phyloP scores from a whole-genome alignment of 176 grass and related monocot species.

The Aegilops longissima region DNA sequence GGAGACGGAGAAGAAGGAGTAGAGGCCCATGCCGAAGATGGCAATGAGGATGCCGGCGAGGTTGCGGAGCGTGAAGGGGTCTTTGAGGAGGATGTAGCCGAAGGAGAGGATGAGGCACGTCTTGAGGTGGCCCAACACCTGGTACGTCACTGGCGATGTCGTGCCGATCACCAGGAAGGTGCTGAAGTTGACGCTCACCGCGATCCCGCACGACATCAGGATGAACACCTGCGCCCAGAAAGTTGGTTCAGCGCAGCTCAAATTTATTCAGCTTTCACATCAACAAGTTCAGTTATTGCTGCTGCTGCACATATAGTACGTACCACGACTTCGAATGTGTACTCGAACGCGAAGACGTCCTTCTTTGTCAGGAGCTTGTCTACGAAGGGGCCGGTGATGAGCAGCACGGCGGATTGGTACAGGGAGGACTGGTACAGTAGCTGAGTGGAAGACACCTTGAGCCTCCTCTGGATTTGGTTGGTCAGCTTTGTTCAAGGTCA shows the following conservation, averaged over 20 bases:
- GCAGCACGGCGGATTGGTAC: constrained; percentile 80
- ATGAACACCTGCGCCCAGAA: constrained; percentile 62
- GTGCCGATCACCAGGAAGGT: constrained; percentile 93
- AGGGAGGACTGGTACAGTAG: constrained; percentile 86
- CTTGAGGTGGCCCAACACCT: constrained; percentile 95
- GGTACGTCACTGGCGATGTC: constrained; percentile 92
- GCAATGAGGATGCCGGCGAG: constrained; percentile 81
- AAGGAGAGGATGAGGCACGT: constrained; percentile 91
- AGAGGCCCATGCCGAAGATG: constrained; percentile 89
- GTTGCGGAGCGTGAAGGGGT: constrained; percentile 78
- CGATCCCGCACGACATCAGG: constrained; percentile 71
- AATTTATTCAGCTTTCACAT: neutral
- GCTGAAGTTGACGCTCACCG: constrained; percentile 90
- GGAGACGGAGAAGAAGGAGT: constrained; percentile 69
- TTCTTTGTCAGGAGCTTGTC: constrained; percentile 69
- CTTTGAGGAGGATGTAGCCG: constrained; percentile 64
- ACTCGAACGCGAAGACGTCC: constrained; percentile 67
- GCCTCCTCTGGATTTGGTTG: constrained; percentile 88
- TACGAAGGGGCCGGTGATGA: constrained; percentile 75
- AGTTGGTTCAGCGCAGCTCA: neutral
- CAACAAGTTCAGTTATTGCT: neutral
- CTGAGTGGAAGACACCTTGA: constrained; percentile 90
- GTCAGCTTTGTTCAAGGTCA: constrained; percentile 68
- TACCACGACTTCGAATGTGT: constrained; percentile 74
- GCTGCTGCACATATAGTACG: neutral